Conservation (phyloP, 345 rosid genomes). For the Eucalyptus pumila region DNA sequence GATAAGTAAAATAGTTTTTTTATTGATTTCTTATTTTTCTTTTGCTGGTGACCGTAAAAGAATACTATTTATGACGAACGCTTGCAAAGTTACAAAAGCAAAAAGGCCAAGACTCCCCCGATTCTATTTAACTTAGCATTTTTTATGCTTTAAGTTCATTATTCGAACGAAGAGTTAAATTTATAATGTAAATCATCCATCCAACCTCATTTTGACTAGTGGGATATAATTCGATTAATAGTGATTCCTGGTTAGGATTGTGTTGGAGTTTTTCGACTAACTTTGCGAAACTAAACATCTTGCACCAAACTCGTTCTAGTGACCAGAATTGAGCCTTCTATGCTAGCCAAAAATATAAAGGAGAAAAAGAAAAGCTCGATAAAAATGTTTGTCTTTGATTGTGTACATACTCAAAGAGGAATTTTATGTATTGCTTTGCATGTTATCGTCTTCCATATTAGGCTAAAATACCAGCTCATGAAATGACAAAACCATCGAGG, state of each 20-base stretch:
- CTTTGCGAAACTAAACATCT: neutral
- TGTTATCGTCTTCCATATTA: neutral
- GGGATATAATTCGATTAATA: neutral
- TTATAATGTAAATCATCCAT: neutral
- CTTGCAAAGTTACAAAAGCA: neutral
- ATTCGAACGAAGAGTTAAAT: neutral
- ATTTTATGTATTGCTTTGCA: neutral
- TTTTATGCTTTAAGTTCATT: neutral
- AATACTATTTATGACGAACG: neutral
- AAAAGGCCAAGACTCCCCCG: neutral
- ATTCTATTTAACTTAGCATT: neutral
- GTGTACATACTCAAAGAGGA: neutral
- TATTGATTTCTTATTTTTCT: neutral
- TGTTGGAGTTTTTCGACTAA: neutral
- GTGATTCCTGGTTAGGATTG: neutral
- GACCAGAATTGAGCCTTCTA: neutral
- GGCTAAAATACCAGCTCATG: neutral
- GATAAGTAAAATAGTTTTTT: neutral
- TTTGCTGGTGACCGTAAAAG: neutral
- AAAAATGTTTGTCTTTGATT: neutral
- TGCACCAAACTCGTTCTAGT: rapidly evolving
- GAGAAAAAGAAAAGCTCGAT: neutral
- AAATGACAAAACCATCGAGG: neutral
- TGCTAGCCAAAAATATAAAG: neutral
- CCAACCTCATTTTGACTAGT: neutral